phyloP scores from a whole-genome alignment of 345 rosid species.

The Moricandia arvensis region DNA sequence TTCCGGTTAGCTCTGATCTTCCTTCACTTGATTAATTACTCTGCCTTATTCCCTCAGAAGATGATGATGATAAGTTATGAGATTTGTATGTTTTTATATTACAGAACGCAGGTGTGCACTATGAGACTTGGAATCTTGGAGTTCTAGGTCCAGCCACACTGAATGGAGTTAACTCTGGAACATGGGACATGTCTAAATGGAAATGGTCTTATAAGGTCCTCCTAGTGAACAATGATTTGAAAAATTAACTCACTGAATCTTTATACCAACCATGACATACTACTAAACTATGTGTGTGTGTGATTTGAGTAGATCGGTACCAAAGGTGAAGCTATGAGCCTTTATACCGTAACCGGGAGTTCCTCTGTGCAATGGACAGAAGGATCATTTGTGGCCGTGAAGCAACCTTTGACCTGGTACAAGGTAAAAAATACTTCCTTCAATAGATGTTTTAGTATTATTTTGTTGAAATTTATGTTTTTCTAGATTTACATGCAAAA shows the following conservation, averaged over 20 bases:
- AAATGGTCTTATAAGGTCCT: conserved; percentile 95
- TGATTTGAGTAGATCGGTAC: too few species aligned
- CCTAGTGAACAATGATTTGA: neutral
- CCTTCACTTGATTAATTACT: neutral
- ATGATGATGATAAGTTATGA: neutral
- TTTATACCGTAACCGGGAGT: too few species aligned
- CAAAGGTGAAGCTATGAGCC: too few species aligned
- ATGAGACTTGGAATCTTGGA: conserved; percentile 70
- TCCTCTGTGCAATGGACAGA: conserved; percentile 55
- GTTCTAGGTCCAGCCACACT: conserved; percentile 67
- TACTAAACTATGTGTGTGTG: too few species aligned
- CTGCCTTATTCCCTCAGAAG: neutral
- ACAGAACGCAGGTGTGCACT: conserved; percentile 71
- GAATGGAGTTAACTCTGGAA: conserved; percentile 59
- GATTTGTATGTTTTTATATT: neutral
- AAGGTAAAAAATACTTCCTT: conserved; percentile 49
- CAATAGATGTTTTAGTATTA: neutral
- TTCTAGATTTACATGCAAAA: too few species aligned
- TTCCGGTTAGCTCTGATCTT: conserved; percentile 58
- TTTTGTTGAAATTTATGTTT: too few species aligned
- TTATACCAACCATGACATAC: too few species aligned
- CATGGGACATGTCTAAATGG: conserved; percentile 65
- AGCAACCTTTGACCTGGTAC: conserved; percentile 70
- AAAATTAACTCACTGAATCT: too few species aligned
- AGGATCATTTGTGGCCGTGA: conserved; percentile 41